These are phyloP conservation scores for Tetrapisispora iriomotensis DNA, from an alignment of 805 yeast genomes.

Conservation along the genomic window DNA sequence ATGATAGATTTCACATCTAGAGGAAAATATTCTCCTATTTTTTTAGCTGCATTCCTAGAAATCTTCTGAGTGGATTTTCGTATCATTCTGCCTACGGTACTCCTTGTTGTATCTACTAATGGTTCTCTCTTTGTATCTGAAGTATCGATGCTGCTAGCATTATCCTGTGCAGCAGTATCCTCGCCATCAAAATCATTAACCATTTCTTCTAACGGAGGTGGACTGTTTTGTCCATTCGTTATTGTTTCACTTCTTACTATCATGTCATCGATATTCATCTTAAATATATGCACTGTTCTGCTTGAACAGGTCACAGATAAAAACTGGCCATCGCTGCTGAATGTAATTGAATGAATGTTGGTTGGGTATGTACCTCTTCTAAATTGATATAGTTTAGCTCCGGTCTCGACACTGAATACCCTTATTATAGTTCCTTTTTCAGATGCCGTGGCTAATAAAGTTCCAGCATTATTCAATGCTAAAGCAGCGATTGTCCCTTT, in stretches of 20 bases:
- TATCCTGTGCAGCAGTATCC: not conserved
- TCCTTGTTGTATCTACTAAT: slow-evolving; percentile 56
- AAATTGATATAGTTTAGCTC: slow-evolving; percentile 51
- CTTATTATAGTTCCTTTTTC: slow-evolving; percentile 71
- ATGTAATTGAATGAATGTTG: slow-evolving; percentile 62
- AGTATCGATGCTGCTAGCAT: not conserved
- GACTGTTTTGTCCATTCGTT: not conserved
- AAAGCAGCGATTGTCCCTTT: slow-evolving; percentile 58
- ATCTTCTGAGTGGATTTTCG: slow-evolving; percentile 68
- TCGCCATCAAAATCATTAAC: not conserved
- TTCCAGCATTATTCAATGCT: slow-evolving; percentile 55
- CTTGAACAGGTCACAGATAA: slow-evolving; percentile 82
- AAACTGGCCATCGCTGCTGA: slow-evolving; percentile 58
- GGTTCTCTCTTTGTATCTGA: slow-evolving; percentile 30
- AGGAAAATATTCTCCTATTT: slow-evolving; percentile 82
- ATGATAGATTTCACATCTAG: slow-evolving; percentile 64
- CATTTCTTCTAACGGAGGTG: not conserved
- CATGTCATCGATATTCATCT: slow-evolving; percentile 30
- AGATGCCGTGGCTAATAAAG: slow-evolving; percentile 61
- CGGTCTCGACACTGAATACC: slow-evolving; percentile 55
- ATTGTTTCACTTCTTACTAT: not conserved
- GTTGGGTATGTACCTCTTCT: slow-evolving; percentile 82
- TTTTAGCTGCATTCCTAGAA: slow-evolving; percentile 76
- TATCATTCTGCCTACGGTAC: slow-evolving; percentile 65
- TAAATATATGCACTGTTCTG: slow-evolving; percentile 87